Conservation (phyloP, 164 flowering plant species). For the Euptelea pleiosperma region DNA sequence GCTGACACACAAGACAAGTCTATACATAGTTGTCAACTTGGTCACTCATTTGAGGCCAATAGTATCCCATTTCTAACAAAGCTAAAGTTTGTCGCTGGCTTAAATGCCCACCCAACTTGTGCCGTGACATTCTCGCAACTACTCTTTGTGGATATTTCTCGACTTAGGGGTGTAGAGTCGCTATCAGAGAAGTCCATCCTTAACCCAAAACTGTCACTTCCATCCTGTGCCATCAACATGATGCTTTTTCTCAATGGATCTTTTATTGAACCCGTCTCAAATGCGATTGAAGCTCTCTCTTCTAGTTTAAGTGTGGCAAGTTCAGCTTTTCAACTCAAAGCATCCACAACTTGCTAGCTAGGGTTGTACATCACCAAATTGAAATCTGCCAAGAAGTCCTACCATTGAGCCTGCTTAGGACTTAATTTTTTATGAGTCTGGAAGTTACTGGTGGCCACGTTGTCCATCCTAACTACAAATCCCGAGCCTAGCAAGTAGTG, state of each 20-base stretch:
- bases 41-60: no score
- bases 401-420: background rate
- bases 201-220: no score
- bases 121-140: no score
- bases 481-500: background rate
- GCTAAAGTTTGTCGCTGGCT: no score
- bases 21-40: background rate
- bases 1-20: background rate
- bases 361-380: background rate
- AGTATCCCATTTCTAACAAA: no score
- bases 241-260: background rate
- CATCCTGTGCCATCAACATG: background rate
- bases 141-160: no score
- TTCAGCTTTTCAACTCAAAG: background rate
- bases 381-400: conserved; percentile 2
- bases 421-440: background rate
- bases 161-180: no score
- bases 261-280: background rate
- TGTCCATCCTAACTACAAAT: background rate
- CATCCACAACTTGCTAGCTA: background rate
- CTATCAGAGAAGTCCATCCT: no score
- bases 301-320: background rate
- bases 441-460: background rate
- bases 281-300: background rate
- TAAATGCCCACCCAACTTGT: no score